phyloP scores from a whole-genome alignment of 352 stramenopile species.

The Pythium insidiosum region DNA sequence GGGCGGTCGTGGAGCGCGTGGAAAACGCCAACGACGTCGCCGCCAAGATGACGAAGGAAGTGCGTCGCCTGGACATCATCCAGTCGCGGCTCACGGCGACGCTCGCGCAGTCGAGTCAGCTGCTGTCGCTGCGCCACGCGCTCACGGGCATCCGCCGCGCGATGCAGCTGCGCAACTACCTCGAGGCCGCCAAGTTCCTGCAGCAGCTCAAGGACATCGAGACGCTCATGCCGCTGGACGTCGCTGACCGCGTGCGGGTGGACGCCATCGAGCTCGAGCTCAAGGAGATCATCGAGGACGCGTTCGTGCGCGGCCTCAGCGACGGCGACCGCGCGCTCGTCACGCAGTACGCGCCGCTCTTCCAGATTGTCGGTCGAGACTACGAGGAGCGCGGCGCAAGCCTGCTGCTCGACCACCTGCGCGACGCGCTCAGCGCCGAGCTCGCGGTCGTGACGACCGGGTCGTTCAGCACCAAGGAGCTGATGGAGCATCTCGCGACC shows the following conservation, averaged over 20 bases:
- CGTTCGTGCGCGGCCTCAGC: constrained; percentile 50
- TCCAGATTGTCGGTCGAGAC: constrained; percentile 50
- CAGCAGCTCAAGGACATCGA: constrained; percentile 73
- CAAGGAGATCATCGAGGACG: constrained; percentile 62
- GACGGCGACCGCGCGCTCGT: constrained; percentile 33
- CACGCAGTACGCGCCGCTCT: constrained; percentile 65
- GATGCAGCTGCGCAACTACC: constrained; percentile 68
- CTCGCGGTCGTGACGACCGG: constrained; percentile 24
- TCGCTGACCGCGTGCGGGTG: constrained; percentile 75
- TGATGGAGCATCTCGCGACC: constrained; percentile 62
- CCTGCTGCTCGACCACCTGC: constrained; percentile 46
- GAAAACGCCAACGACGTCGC: constrained; percentile 85
- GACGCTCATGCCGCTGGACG: constrained; percentile 64
- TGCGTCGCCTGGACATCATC: constrained; percentile 71
- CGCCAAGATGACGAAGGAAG: constrained; percentile 84
- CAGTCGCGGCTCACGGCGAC: constrained; percentile 63
- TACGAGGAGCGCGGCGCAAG: constrained; percentile 64
- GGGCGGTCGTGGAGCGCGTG: constrained; percentile 75
- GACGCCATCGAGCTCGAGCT: constrained; percentile 83
- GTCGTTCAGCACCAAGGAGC: constrained; percentile 64
- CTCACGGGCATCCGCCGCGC: constrained; percentile 59
- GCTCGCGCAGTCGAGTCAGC: constrained; percentile 57
- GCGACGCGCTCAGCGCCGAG: constrained; percentile 22
- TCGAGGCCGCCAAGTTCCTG: constrained; percentile 63
- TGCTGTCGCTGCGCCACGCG: constrained; percentile 73